Conservation (phyloP, 1,284 basidiomycete species). For the Fomitopsis betulina region DNA sequence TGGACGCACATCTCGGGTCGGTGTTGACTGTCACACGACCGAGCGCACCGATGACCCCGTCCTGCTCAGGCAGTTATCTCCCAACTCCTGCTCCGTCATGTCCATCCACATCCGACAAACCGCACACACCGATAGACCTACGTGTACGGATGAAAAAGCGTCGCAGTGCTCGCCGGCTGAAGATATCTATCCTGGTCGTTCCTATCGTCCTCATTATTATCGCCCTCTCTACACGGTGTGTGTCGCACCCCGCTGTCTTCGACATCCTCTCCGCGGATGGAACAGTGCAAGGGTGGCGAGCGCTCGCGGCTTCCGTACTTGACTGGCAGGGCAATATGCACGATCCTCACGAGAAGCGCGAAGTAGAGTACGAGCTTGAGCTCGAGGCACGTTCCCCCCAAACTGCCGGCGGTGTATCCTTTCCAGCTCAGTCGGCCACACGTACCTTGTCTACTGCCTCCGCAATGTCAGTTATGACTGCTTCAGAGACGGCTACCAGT, state of each 20-base stretch:
- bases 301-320: slow-evolving; percentile 4
- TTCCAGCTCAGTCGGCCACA: slow-evolving; percentile 10
- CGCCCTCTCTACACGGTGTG: slow-evolving; percentile 45
- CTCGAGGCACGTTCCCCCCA: not conserved
- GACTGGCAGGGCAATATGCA: slow-evolving; percentile 41
- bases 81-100: not conserved
- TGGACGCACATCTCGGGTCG: slow-evolving; percentile 4
- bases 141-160: slow-evolving; percentile 28
- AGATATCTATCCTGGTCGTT: slow-evolving; percentile 48
- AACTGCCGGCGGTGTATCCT: slow-evolving; percentile 4
- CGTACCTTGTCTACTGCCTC: slow-evolving; percentile 8
- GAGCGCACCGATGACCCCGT: slow-evolving; percentile 8
- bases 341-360: slow-evolving; percentile 24
- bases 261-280: slow-evolving; percentile 34
- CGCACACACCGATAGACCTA: not conserved
- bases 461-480: slow-evolving; percentile 2
- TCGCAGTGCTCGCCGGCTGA: slow-evolving; percentile 36
- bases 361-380: not conserved
- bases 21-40: slow-evolving; percentile 8
- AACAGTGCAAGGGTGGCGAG: slow-evolving; percentile 10
- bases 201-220: slow-evolving; percentile 51
- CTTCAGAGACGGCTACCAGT: slow-evolving; percentile 3
- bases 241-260: slow-evolving; percentile 42
- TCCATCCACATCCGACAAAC: not conserved
- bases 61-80: not conserved